Evolutionary conservation across 768 basidiomycete species (phyloP), one percentile per base, ranked within the genome.

Genomic region (Tricholoma sp.): DNA sequence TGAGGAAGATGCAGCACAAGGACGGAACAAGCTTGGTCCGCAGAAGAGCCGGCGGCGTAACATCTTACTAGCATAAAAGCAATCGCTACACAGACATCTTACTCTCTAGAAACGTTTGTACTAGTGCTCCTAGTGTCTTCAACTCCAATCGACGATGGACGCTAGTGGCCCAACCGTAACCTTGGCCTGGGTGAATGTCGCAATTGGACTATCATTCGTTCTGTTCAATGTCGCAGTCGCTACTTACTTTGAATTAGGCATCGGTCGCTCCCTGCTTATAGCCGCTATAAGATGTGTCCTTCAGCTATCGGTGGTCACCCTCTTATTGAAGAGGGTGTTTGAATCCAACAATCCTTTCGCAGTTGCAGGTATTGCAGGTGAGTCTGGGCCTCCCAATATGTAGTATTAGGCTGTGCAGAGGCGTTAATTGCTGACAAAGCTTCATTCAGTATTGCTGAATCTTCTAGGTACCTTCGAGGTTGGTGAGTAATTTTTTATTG

Each of bases 401-500:
- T 10, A 55, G 31, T 32, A 32, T 32, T 9, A 32, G 24, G 5
- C 24, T 11, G 31, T 9, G 31, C 31, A 37, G 16, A 27, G 11
- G 52, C 16, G 29, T 3, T 46, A 32, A 14, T 55, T 14, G 43
- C 41, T n/a, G 14, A 55, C 50, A 21, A 32, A 12, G 27, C 10
- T 19, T 45, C 31, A 11, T 31, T 24, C n/a, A 88, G 88, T 82
- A 49, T 65, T 92, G 29, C 69, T 94, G 55, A 92, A 91, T 66
- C 62, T 89, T 3, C 72, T 94, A 62, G 91, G 89, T 4, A 89
- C 92, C 0, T 74, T 85, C 50, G 92, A 94, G 62, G 84, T 83
- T 14, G 89, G 88, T 85, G 57, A 56, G 80, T 72, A 18, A 6
- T 50, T 12, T 19, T 14, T 21, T 24, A 5, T 27, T 6, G 37